These are phyloP conservation scores for Curvularia verruculosa DNA, from an alignment of 2,329 filamentous ascomycete genomes.

Conservation along the genomic window DNA sequence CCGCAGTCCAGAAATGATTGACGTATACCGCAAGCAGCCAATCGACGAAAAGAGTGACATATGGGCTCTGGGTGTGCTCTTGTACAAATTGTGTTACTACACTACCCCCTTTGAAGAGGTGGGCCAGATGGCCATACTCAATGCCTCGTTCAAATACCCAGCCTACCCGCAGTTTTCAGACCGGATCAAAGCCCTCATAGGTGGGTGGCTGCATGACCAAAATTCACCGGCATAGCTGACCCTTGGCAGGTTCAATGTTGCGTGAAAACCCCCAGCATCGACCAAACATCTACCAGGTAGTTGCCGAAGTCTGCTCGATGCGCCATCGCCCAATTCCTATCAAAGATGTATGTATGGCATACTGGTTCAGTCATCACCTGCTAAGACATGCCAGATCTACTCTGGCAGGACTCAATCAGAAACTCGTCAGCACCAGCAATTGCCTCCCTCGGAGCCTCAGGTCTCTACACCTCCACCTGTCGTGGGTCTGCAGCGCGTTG, in stretches of 20 bases:
- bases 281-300: conserved; percentile 92
- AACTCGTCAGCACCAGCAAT: conserved; percentile 63
- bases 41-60: conserved; percentile 99
- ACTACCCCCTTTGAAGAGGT: conserved; percentile 98
- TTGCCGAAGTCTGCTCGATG: conserved; percentile 87
- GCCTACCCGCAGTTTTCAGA: conserved; percentile 89
- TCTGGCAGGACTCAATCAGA: conserved; percentile 67
- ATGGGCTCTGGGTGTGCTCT: conserved; percentile 90
- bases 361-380: background rate
- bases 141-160: conserved; percentile 92
- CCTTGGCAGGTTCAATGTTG: conserved; percentile 78
- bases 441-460: conserved; percentile 63
- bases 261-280: conserved; percentile 78
- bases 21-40: conserved; percentile 93
- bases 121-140: conserved; percentile 94
- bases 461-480: conserved; percentile 61
- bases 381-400: conserved; percentile 55
- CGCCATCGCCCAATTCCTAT: conserved; percentile 85
- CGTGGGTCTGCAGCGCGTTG: conserved; percentile 81
- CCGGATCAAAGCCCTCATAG: conserved; percentile 85
- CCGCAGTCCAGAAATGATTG: conserved; percentile 97
- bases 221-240: conserved; percentile 21
- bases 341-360: conserved; percentile 69
- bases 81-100: conserved; percentile 99
- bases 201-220: conserved; percentile 57